Evolutionary conservation across 2,329 filamentous ascomycete species (phyloP), one percentile per base, ranked within the genome.

Genomic region (Aspergillus carbonarius): DNA sequence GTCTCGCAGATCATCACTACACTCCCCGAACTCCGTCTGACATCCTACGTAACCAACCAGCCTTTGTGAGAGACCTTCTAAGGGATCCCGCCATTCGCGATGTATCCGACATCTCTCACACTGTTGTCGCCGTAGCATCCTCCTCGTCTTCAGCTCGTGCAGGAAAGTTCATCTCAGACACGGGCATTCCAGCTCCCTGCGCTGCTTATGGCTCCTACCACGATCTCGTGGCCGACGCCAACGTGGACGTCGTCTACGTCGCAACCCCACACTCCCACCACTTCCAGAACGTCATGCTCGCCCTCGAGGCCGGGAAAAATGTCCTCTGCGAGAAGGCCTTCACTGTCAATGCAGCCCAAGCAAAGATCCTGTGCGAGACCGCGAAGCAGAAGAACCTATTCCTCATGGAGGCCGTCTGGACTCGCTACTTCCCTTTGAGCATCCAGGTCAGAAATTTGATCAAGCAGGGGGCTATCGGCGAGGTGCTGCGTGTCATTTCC

Each of bases 241-340:
- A 91, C 68, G 84, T 96, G 65, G 90, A 96, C 74, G 90, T 96
- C 67, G 78, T 96, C 77, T 96, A 96, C 75, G 85, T 96, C 57
- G 92, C 91, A 23, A 96, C 92, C 4, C 92, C 92, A 15, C 92
- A 96, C 79, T 93, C 90, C 68, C 92, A 96, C 75, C 92, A 96
- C 79, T 96, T 93, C 79, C 91, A 96, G 74, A 93, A 96, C 77
- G 85, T 86, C 63, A 91, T 92, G 85, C 83, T 96, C n/a, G 89
- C 88, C 44, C 82, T 96, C 39, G 84, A 91, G 65, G 90, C 89
- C 7, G 90, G 91, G 69, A 96, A 96, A 82, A 84, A 93, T 68
- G 91, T 96, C 30, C 84, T 96, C 34, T 96, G 92, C 75, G 92
- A 96, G 76, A 96, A 96, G 81, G 86, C 92, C 0, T 88, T 96